Evolutionary conservation across 371 early-diverging fungal genomes (phyloP), one percentile per base, ranked within the genome.

Genomic region (Gilbertella persicaria): DNA sequence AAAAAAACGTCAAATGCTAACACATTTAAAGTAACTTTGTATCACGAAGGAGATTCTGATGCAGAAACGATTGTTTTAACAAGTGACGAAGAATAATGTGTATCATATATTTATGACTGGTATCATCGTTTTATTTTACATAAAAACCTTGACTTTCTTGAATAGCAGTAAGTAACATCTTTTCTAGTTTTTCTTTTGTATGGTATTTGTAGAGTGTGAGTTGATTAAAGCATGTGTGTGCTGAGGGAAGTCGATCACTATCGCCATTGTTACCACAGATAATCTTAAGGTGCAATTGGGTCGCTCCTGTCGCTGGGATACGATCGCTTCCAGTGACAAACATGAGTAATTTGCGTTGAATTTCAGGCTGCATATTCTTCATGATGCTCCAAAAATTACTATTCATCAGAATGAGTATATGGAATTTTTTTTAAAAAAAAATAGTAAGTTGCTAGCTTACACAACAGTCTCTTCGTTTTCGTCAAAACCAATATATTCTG

Each of bases 191-290:
- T 19, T 86, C 83, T 52, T 82, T 82, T n/a, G 86, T 79, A 19
- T 80, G 62, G 55, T 96, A 95, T 50, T 80, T 69, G 60, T 91
- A 94, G 16, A 96, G 64, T 13, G 92, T 88, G 58, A 97, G 65
- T 64, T 96, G 96, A 62, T 95, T 99, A 65, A 98, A 98, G 66
- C 99, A 99, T 0, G 99, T 99, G 68, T 97, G 98, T 10, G 99
- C 91, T 25, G 87, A 83, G 0, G 98, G 99, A 38, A 96, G 78
- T 30, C 93, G 79, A 44, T 69, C 71, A 23, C 55, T 57, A 21
- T 64, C 64, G 6, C 85, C 91, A 37, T 79, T 82, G 17, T 94
- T 94, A 21, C 93, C 76, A 48, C 90, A 86, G 0, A 85, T 80
- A 21, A 96, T 86, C 60, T 90, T 89, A 51, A 95, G 80, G 4